Evolutionary conservation across 495 filamentous ascomycete species (phyloP).

Genomic region (Aspergillus sclerotioniger): DNA sequence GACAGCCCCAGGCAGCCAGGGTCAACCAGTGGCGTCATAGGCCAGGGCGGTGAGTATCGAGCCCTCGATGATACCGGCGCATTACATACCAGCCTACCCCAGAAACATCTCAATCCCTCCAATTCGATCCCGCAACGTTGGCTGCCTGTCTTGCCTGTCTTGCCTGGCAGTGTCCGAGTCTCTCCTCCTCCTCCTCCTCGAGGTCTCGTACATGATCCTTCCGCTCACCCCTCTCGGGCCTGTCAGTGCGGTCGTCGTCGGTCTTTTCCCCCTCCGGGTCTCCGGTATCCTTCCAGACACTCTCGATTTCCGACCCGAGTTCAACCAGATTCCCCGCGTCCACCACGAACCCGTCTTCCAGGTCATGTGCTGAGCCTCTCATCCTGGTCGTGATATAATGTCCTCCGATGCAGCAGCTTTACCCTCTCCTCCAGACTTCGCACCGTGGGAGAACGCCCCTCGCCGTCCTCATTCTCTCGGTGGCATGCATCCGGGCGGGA

Average conservation of each 20-base stretch:
- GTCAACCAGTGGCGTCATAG: neutral
- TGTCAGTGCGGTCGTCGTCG: neutral
- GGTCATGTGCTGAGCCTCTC: slow-evolving; percentile 30
- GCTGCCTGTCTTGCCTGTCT: neutral
- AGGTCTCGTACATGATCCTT: neutral
- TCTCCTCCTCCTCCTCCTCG: neutral
- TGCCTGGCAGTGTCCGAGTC: neutral
- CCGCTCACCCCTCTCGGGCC: neutral
- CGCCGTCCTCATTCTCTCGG: slow-evolving; percentile 30
- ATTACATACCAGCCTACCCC: neutral
- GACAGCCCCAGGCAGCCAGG: neutral
- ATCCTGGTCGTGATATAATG: slow-evolving; percentile 35
- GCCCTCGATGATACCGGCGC: neutral
- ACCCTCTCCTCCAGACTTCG: slow-evolving; percentile 38
- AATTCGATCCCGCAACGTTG: too few species aligned
- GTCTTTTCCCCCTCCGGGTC: neutral
- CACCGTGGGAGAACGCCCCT: slow-evolving; percentile 34
- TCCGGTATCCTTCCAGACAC: neutral
- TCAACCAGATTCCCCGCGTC: neutral
- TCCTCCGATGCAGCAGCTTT: slow-evolving; percentile 44
- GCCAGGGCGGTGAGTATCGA: neutral
- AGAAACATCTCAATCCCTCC: neutral
- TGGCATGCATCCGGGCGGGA: slow-evolving; percentile 31
- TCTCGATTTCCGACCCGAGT: neutral
- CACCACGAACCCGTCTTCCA: neutral